These are phyloP conservation scores for Thelonectria rubi DNA, from an alignment of 2,329 filamentous ascomycete genomes.

Conservation along the genomic window DNA sequence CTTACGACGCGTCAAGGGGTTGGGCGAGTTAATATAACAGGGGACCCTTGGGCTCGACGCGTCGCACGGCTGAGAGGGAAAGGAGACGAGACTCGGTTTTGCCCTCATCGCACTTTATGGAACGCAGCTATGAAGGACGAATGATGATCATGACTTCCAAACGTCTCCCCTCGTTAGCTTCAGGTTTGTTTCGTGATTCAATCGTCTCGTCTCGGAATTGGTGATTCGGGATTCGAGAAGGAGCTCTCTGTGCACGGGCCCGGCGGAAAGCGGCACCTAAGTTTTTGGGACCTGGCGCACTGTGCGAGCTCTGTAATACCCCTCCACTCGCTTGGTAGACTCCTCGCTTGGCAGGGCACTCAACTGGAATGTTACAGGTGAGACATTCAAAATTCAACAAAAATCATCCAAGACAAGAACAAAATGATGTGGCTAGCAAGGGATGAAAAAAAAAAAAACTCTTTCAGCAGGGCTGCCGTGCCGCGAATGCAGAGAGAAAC, in stretches of 20 bases:
- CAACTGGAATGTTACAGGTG: background rate
- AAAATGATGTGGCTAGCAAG: too few species aligned
- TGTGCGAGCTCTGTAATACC: background rate
- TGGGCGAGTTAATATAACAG: slow-evolving; percentile 2
- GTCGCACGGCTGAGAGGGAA: background rate
- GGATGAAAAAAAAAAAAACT: background rate
- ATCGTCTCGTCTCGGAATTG: background rate
- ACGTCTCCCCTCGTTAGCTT: too few species aligned
- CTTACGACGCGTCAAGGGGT: background rate
- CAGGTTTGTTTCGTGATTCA: background rate
- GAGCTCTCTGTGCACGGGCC: background rate
- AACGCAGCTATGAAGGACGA: too few species aligned
- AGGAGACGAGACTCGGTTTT: too few species aligned
- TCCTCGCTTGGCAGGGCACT: background rate
- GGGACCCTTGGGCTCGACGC: slow-evolving; percentile 8
- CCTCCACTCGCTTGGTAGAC: background rate
- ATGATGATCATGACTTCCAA: too few species aligned
- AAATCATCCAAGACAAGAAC: background rate
- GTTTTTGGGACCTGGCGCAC: background rate
- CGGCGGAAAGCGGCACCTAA: too few species aligned
- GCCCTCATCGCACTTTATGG: too few species aligned
- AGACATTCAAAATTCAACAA: background rate
- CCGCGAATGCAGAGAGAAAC: background rate
- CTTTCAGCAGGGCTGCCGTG: background rate
- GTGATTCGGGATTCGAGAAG: background rate